These are phyloP conservation scores for Wickerhamiella cacticola DNA, from an alignment of 805 yeast genomes.

Conservation along the genomic window DNA sequence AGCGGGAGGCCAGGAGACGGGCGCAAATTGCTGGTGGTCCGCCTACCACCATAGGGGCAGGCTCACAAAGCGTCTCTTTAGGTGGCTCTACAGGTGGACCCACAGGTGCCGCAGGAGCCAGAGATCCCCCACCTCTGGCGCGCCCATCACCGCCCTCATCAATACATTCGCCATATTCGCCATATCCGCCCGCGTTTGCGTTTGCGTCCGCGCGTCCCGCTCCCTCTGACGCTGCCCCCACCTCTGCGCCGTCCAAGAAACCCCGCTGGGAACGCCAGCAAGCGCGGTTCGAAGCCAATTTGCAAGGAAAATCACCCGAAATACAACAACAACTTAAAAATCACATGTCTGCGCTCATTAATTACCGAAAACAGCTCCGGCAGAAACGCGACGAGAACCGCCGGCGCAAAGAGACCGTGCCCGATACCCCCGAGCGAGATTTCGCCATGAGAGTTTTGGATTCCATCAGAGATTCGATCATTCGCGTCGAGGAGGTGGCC, in stretches of 20 bases:
- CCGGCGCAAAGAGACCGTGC: background rate
- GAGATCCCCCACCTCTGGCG: too few species aligned
- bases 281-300: background rate
- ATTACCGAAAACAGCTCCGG: background rate
- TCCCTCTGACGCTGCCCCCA: background rate
- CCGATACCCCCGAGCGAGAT: background rate
- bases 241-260: background rate
- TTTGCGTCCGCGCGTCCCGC: background rate
- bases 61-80: too few species aligned
- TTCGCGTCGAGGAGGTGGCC: background rate
- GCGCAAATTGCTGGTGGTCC: background rate
- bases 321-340: background rate
- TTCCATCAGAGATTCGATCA: background rate
- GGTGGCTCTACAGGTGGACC: too few species aligned
- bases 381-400: background rate
- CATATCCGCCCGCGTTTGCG: too few species aligned
- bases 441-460: background rate
- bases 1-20: too few species aligned
- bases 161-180: too few species aligned
- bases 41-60: background rate
- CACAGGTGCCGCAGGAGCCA: too few species aligned
- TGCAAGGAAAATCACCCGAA: background rate
- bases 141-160: too few species aligned
- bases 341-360: background rate
- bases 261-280: background rate